A percentile compares a stretch with the other conserved stretches of the same genome.
Conservation (phyloP, 192 early-diverging fungal genomes). For the Linnemannia hyalina region DNA sequence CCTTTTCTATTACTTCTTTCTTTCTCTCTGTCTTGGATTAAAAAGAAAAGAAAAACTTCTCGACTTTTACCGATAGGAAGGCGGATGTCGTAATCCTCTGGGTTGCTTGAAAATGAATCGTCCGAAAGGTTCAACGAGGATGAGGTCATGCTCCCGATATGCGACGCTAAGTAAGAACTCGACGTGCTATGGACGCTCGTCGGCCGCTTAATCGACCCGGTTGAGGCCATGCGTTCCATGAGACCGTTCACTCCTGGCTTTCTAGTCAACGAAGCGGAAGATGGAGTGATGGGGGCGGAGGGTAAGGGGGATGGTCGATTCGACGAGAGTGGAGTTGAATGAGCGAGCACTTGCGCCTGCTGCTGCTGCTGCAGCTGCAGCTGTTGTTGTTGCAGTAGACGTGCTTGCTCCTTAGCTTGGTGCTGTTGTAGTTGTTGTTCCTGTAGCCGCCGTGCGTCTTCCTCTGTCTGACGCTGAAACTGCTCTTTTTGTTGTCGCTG, state of each 20-base stretch:
- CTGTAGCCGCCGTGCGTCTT: background rate
- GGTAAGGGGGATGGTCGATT: slow-evolving; percentile 6
- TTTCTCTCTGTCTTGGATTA: background rate
- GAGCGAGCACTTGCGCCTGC: background rate
- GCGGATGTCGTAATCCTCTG: slow-evolving; percentile 52
- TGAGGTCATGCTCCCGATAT: slow-evolving; percentile 28
- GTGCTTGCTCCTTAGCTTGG: background rate
- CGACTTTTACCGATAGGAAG: slow-evolving; percentile 34
- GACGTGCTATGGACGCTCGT: slow-evolving; percentile 39
- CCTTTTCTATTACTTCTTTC: background rate
- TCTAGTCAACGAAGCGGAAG: background rate
- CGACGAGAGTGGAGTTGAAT: background rate
- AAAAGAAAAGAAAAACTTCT: background rate
- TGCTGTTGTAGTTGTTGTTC: slow-evolving; percentile 8
- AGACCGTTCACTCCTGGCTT: slow-evolving; percentile 27
- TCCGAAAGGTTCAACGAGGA: slow-evolving; percentile 18
- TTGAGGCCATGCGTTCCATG: slow-evolving; percentile 46
- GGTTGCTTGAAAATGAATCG: slow-evolving; percentile 53
- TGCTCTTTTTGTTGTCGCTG: background rate
- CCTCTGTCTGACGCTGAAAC: background rate
- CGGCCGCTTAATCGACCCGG: slow-evolving; percentile 41
- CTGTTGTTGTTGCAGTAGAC: background rate
- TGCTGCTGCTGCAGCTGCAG: background rate
- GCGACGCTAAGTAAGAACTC: slow-evolving; percentile 22
- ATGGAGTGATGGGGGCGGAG: background rate